Base-by-base conservation (phyloP, 257 asterid species). In the Datura wrightii region DNA sequence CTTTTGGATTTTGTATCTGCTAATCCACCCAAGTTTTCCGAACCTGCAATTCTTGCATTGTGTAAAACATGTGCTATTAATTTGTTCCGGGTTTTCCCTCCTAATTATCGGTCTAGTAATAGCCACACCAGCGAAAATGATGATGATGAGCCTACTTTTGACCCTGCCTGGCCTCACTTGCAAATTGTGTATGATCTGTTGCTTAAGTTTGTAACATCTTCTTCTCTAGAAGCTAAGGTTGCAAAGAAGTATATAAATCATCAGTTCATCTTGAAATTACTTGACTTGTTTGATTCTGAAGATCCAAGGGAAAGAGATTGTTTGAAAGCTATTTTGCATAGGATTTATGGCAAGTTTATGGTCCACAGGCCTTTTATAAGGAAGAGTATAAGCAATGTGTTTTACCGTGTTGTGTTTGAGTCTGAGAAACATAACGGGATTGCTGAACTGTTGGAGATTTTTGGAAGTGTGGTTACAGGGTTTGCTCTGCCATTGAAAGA, bases 281-380 rank as follows among this genome's bases (percentile, higher is more conserved):
- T 95, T 41, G 98, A 95, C 86, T 85, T 94, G 87, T 90, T 95
- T 85, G 97, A 93, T 81, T 92, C 99, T 0, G 99, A 92, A 71
- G 99, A 95, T 90, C 99, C 98, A 15, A 91, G 99, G 62, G 98
- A 95, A 86, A 90, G 97, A 91, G 97, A 93, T 10, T 92, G 94
- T 56, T 80, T 94, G 86, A 95, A 94, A 85, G 94, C 94, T 24
- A 92, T 94, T 83, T 82, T 95, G 83, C 99, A 95, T 85, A 90
- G 95, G 90, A 89, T 95, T 44, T 95, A 95, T 83, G 97, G 99
- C 81, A 95, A 93, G 84, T 94, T 95, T 76, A 94, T 92, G 93
- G 90, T 91, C 34, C 98, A 95, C 65, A 81, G 97, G 53, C 94
- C 98, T 2, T 95, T 93, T 91, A 93, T 95, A 79, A 85, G 99